phyloP scores from a whole-genome alignment of 352 stramenopile species.

The Pythium rhizo-oryzae region DNA sequence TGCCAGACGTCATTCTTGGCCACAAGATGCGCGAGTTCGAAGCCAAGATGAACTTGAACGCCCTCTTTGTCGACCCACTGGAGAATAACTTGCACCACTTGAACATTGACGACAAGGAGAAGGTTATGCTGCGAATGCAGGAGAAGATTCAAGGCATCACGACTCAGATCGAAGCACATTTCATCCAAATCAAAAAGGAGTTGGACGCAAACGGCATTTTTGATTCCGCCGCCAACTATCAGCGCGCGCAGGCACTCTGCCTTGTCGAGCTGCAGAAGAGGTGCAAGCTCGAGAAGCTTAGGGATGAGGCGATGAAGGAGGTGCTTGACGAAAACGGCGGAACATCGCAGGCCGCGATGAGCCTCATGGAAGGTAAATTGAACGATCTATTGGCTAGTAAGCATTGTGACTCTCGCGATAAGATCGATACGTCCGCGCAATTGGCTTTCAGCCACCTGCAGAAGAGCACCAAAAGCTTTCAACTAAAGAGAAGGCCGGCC shows the following conservation, averaged over 20 bases:
- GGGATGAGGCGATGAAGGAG: conserved; percentile 63
- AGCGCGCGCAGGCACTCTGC: conserved; percentile 66
- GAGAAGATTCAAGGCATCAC: conserved; percentile 68
- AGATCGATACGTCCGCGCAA: conserved; percentile 1
- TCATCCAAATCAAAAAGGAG: conserved; percentile 46
- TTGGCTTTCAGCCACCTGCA: conserved; percentile 18
- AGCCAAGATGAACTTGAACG: conserved; percentile 55
- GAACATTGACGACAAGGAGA: conserved; percentile 70
- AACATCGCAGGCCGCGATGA: neutral
- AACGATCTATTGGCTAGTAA: conserved; percentile 21
- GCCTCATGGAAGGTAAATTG: conserved; percentile 29
- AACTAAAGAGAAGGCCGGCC: conserved; percentile 15
- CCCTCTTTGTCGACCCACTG: conserved; percentile 56
- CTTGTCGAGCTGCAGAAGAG: conserved; percentile 69
- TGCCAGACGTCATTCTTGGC: conserved; percentile 69
- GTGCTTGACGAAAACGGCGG: conserved; percentile 35
- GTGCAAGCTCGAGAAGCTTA: conserved; percentile 63
- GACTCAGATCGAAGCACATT: conserved; percentile 56
- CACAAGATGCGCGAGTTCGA: conserved; percentile 87
- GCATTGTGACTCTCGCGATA: neutral
- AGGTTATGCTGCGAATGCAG: conserved; percentile 75
- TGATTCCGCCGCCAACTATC: conserved; percentile 55
- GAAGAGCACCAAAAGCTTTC: conserved; percentile 18
- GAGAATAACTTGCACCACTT: conserved; percentile 56
- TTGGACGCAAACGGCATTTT: conserved; percentile 70